Evolutionary conservation across 2,329 filamentous ascomycete genomes (phyloP).

Genomic region (Raffaelea arxii): DNA sequence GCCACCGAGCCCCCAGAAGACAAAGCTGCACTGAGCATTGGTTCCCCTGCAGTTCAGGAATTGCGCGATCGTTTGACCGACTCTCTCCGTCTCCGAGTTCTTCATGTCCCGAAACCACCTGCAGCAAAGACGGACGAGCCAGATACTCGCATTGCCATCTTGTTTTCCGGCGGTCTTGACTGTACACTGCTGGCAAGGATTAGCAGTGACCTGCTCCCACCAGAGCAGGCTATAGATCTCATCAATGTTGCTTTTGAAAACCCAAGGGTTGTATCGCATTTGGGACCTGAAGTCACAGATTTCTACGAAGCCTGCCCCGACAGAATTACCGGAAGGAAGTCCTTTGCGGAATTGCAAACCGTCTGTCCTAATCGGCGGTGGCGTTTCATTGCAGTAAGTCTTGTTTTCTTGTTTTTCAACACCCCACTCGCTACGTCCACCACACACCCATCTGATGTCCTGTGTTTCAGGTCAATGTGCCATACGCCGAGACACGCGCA

Average conservation of each 20-base stretch:
- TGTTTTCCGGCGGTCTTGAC: slow-evolving; percentile 93
- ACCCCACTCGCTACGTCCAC: neutral
- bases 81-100: slow-evolving; percentile 55
- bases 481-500: slow-evolving; percentile 61
- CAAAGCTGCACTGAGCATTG: slow-evolving; percentile 19
- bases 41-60: slow-evolving; percentile 40
- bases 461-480: slow-evolving; percentile 58
- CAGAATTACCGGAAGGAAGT: slow-evolving; percentile 72
- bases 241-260: slow-evolving; percentile 98
- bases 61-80: slow-evolving; percentile 46
- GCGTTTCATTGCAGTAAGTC: slow-evolving; percentile 66
- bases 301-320: slow-evolving; percentile 83
- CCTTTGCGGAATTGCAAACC: slow-evolving; percentile 61
- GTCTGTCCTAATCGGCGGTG: slow-evolving; percentile 64
- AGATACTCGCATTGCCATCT: slow-evolving; percentile 56
- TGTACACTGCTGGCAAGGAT: slow-evolving; percentile 81
- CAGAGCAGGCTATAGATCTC: slow-evolving; percentile 65
- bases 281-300: slow-evolving; percentile 21
- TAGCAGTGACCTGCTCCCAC: slow-evolving; percentile 64
- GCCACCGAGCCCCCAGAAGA: slow-evolving; percentile 22
- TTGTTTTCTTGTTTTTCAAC: neutral
- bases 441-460: neutral
- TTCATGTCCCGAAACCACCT: slow-evolving; percentile 49
- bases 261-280: slow-evolving; percentile 57
- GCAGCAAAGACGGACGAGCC: slow-evolving; percentile 4